These are phyloP conservation scores for Hemerocallis citrina DNA, from an alignment of 106 monocot species.

Conservation along the genomic window DNA sequence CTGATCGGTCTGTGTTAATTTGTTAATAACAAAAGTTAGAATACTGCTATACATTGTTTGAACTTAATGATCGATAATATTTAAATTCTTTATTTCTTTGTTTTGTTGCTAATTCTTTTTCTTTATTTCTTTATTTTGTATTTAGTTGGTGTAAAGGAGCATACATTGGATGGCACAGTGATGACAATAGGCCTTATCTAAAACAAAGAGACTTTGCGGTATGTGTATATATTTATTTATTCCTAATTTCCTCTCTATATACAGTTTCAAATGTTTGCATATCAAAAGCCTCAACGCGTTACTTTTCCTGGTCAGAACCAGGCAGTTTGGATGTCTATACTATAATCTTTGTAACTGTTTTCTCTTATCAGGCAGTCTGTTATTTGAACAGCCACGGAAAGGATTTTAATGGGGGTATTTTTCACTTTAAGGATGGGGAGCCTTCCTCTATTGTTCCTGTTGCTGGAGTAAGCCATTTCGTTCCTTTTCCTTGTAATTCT, in stretches of 20 bases:
- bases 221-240: no score
- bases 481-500: background rate
- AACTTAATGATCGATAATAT: no score
- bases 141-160: conserved; percentile 96
- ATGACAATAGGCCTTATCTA: conserved; percentile 89
- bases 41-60: background rate
- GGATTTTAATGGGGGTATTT: conserved; percentile 76
- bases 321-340: background rate
- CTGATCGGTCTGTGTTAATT: background rate
- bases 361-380: conserved; percentile 71
- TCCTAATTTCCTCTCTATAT: no score
- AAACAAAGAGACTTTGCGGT: conserved; percentile 91
- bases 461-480: conserved; percentile 59
- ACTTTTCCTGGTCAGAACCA: no score
- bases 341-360: conserved; percentile 1
- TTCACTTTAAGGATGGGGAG: conserved; percentile 78
- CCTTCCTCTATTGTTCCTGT: conserved; percentile 59
- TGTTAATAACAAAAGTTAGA: background rate
- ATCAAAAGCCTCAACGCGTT: no score
- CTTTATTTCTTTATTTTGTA: background rate
- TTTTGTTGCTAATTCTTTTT: no score
- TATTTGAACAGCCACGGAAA: conserved; percentile 74
- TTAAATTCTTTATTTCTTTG: background rate
- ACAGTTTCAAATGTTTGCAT: no score
- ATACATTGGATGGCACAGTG: conserved; percentile 94